A percentile compares a stretch with the other conserved stretches of the same genome.
Evolutionary conservation across 2,329 filamentous ascomycete species (phyloP).

Genomic region (Calonectria hawksworthii): DNA sequence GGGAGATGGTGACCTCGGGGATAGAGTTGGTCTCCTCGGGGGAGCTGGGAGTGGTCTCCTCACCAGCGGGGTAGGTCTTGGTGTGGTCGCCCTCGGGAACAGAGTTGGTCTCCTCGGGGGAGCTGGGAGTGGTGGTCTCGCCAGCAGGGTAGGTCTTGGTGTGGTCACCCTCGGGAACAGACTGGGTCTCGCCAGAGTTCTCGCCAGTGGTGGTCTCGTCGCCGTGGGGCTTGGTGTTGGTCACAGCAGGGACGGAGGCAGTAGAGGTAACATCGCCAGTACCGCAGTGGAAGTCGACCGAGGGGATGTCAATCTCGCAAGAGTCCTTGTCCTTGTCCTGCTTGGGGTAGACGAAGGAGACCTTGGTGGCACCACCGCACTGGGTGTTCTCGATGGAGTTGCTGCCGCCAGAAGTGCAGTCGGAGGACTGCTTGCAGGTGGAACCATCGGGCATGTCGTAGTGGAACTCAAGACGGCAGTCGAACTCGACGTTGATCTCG

Average conservation of each 20-base stretch:
- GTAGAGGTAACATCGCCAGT: conserved; percentile 44
- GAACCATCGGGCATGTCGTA: conserved; percentile 89
- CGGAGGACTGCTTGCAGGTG: conserved; percentile 82
- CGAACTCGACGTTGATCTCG: conserved; percentile 80
- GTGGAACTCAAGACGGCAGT: conserved; percentile 86
- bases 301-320: conserved; percentile 82
- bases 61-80: conserved; percentile 42
- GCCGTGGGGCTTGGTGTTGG: conserved; percentile 9
- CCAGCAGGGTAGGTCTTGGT: conserved; percentile 20
- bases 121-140: conserved; percentile 32
- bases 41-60: conserved; percentile 25
- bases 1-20: conserved; percentile 26
- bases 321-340: conserved; percentile 68
- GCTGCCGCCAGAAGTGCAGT: conserved; percentile 77
- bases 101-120: conserved; percentile 36
- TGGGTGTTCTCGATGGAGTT: conserved; percentile 84
- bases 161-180: background rate
- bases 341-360: conserved; percentile 77
- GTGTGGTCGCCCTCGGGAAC: conserved; percentile 41
- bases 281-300: conserved; percentile 81
- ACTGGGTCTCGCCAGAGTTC: conserved; percentile 22
- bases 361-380: conserved; percentile 90
- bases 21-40: conserved; percentile 32
- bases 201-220: conserved; percentile 37
- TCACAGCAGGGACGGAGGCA: conserved; percentile 31